Percentiles rank a stretch among this genome's conserved stretches.
phyloP scores from a whole-genome alignment of 83 land plant genomes.

The Diphasiastrum complanatum region DNA sequence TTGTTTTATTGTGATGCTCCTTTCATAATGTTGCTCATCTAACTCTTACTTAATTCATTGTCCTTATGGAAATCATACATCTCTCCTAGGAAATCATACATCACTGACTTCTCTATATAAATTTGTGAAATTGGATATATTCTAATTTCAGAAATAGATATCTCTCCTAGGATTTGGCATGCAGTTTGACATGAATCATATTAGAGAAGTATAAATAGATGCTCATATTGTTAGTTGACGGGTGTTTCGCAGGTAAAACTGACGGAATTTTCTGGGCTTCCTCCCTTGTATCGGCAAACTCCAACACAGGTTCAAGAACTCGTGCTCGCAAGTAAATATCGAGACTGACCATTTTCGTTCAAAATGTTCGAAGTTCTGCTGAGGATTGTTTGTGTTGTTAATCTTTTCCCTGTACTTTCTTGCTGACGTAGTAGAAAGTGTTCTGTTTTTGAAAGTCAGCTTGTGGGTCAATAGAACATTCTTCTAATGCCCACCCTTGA shows the following conservation, averaged over 20 bases:
- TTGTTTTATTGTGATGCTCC: too few relatives aligned
- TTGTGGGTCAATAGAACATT: background rate
- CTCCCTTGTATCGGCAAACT: conserved; percentile 36
- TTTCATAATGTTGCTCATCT: too few relatives aligned
- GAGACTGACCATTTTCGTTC: background rate
- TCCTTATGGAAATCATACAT: too few relatives aligned
- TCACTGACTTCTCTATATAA: too few relatives aligned
- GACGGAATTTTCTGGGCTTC: conserved; percentile 51
- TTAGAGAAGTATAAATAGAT: background rate
- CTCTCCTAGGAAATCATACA: too few relatives aligned
- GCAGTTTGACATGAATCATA: background rate
- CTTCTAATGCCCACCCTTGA: too few relatives aligned
- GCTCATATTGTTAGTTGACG: background rate
- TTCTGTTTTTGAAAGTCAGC: background rate
- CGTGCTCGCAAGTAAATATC: conserved; percentile 41
- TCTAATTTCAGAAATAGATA: too few relatives aligned
- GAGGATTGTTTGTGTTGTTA: too few relatives aligned
- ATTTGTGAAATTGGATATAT: too few relatives aligned
- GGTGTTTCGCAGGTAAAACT: conserved; percentile 52
- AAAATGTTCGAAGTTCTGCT: background rate
- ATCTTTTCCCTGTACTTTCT: background rate
- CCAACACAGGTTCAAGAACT: conserved; percentile 44
- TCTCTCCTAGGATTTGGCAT: background rate
- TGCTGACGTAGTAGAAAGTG: background rate
- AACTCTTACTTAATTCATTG: too few relatives aligned